phyloP scores from a whole-genome alignment of 2,329 filamentous ascomycete genomes.

The Huntiella abstrusa region DNA sequence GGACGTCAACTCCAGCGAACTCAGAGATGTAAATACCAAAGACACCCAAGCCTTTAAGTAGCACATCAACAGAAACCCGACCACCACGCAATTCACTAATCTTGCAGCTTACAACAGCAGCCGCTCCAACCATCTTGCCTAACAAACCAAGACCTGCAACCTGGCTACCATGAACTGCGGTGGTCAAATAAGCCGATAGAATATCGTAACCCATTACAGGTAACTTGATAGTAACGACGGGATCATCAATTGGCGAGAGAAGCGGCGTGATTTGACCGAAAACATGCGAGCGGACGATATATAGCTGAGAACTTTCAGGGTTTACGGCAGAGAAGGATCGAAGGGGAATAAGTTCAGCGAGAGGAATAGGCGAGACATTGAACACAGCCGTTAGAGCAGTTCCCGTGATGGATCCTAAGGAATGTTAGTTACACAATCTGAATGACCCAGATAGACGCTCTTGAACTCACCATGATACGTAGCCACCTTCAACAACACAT shows the following conservation, averaged over 20 bases:
- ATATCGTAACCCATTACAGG: constrained; percentile 59
- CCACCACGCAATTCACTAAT: constrained; percentile 32
- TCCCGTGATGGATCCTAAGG: constrained; percentile 37
- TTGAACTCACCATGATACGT: constrained; percentile 48
- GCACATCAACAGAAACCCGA: constrained; percentile 44
- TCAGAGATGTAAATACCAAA: constrained; percentile 64
- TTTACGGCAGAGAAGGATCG: constrained; percentile 51
- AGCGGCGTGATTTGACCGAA: constrained; percentile 42
- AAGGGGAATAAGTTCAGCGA: constrained; percentile 53
- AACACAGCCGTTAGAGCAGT: constrained; percentile 68
- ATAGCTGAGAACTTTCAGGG: constrained; percentile 26
- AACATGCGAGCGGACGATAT: constrained; percentile 55
- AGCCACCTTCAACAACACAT: constrained; percentile 54
- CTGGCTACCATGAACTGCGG: constrained; percentile 25
- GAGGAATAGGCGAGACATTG: constrained; percentile 47
- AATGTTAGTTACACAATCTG: constrained; percentile 5
- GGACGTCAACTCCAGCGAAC: constrained; percentile 39
- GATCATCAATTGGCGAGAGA: constrained; percentile 23
- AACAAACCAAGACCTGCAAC: constrained; percentile 60
- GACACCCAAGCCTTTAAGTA: constrained; percentile 61
- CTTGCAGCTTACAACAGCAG: constrained; percentile 49
- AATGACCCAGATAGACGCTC: not conserved
- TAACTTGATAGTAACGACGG: constrained; percentile 40
- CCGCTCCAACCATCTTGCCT: constrained; percentile 77
- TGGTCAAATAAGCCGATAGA: constrained; percentile 52